Evolutionary conservation across 768 basidiomycete genomes (phyloP), one percentile per base, ranked within the genome.

Genomic region (Glaciozyma martinii): DNA sequence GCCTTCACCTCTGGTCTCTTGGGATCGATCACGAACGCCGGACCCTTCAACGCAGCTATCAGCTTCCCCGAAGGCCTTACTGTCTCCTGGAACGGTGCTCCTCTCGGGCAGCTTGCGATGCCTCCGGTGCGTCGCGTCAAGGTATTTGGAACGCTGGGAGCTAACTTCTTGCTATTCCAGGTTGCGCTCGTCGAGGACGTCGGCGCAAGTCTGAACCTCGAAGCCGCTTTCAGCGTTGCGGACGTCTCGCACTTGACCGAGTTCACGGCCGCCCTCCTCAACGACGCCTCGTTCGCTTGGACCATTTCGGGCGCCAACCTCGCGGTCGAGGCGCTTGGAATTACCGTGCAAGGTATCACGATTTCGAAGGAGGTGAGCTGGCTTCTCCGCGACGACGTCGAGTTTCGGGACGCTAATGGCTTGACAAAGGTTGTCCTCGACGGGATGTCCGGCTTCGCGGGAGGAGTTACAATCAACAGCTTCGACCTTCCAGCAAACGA

Each of bases 401-500:
- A 4, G 5, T 23, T 18, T 5, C 44, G 44, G n/a, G n/a, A n/a
- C n/a, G 18, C 44, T 46, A 13, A 46, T 18, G 44, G 15, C 15
- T 78, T 81, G 4, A 76, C 80, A 44, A 85, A 86, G 77, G 77
- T 74, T 9, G 66, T 62, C 15, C 76, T 88, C 47, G 84, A 84
- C 67, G 87, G 86, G 19, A 84, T 88, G 78, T 84, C 87, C 73
- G 83, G 83, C 29, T 76, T 88, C 46, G 80, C 83, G 75, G 79
- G 79, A 50, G 84, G 83, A 15, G 85, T 88, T n/a, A 76, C 74
- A 32, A 85, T 88, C 65, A 76, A 84, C 30, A 80, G 82, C 3
- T 88, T 88, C 70, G 85, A 88, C 76, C 75, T 88, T 33, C 86
- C 87, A 0, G 78, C 79, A 13, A 80, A 88, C 71, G 86, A 87